Conservation (phyloP, 164 flowering plant species). For the Echeveria elegans region DNA sequence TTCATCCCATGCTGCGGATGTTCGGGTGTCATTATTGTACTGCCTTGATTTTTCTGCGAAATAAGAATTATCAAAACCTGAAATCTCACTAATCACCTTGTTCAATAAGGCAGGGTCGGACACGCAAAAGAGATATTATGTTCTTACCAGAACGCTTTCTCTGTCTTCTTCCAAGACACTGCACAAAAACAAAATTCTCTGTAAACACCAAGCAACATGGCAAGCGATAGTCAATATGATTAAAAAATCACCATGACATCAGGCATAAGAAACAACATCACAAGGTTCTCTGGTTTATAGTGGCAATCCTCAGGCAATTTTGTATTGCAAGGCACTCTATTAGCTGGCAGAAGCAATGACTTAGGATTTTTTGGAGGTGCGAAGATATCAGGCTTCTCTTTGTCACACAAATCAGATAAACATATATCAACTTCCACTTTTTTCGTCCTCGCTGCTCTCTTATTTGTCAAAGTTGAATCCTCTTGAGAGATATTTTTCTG, state of each 20-base stretch:
- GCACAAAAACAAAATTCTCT: slow-evolving; percentile 14
- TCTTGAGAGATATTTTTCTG: slow-evolving; percentile 27
- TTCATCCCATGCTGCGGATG: slow-evolving; percentile 50
- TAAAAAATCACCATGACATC: slow-evolving; percentile 48
- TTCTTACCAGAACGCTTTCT: slow-evolving; percentile 41
- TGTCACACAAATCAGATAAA: slow-evolving; percentile 50
- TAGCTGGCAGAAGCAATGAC: slow-evolving; percentile 58
- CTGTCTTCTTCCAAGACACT: slow-evolving; percentile 75
- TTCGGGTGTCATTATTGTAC: slow-evolving; percentile 31
- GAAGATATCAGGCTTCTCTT: slow-evolving; percentile 53
- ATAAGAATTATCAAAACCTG: background rate
- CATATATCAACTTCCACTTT: slow-evolving; percentile 56
- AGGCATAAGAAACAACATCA: slow-evolving; percentile 86
- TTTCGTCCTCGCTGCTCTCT: slow-evolving; percentile 35
- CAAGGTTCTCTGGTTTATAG: slow-evolving; percentile 91
- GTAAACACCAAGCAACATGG: background rate
- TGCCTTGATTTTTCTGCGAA: slow-evolving; percentile 40
- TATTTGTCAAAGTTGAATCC: slow-evolving; percentile 33
- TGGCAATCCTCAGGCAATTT: slow-evolving; percentile 96
- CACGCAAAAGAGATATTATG: background rate
- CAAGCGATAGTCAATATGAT: background rate
- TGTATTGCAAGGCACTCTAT: slow-evolving; percentile 46
- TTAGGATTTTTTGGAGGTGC: slow-evolving; percentile 79
- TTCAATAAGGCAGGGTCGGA: background rate
- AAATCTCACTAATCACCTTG: background rate